Evolutionary conservation across 306 rosid genomes (phyloP).

Genomic region (Vigna unguiculata): DNA sequence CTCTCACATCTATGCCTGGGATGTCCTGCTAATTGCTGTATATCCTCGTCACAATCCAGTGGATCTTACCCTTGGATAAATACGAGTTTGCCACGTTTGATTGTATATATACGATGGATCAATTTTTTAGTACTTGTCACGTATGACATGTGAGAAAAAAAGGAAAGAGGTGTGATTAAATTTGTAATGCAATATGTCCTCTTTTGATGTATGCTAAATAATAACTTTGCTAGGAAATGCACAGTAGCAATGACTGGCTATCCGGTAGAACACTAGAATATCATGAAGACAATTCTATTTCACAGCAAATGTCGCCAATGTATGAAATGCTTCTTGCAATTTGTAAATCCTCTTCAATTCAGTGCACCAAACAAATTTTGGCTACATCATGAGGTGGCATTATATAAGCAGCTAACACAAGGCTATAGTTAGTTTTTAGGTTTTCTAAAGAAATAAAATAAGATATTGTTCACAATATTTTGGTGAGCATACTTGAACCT

Average conservation of each 20-base stretch:
- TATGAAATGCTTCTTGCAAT: background rate
- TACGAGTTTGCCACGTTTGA: background rate
- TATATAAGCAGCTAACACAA: background rate
- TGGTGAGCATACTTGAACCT: background rate
- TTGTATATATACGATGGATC: conserved; percentile 1
- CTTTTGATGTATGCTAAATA: background rate
- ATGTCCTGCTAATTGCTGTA: conserved; percentile 21
- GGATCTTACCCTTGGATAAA: conserved; percentile 10
- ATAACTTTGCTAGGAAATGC: background rate
- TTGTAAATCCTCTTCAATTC: background rate
- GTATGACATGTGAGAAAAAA: background rate
- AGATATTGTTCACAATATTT: background rate
- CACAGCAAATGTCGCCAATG: conserved; percentile 3
- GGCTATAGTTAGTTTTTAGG: background rate
- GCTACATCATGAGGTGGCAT: background rate
- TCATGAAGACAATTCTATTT: background rate
- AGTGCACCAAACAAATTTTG: background rate
- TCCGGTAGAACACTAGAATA: background rate
- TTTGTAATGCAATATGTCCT: background rate
- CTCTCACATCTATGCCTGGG: background rate
- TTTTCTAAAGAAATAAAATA: background rate
- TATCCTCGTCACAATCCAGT: background rate
- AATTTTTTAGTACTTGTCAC: background rate
- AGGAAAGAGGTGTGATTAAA: background rate
- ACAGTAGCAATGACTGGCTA: background rate